These are phyloP conservation scores for Eragrostis tef DNA, from an alignment of 202 grass and related monocot genomes.

Conservation along the genomic window DNA sequence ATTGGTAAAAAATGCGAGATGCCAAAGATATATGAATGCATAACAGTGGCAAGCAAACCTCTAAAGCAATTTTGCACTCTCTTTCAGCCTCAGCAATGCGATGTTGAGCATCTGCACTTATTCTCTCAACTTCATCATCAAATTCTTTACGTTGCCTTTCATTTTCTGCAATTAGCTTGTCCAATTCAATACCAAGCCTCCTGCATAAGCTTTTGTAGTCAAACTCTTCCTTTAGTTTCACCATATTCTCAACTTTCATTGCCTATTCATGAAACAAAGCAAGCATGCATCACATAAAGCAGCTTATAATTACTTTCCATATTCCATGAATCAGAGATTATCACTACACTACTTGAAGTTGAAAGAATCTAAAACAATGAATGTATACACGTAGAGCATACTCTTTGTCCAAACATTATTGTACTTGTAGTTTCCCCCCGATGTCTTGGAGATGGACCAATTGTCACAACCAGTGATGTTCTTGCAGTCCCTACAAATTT, in stretches of 20 bases:
- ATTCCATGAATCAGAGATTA: slow-evolving; percentile 29
- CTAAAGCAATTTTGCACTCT: slow-evolving; percentile 66
- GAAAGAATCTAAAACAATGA: slow-evolving; percentile 32
- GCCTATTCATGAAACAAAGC: slow-evolving; percentile 64
- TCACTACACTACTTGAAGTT: slow-evolving; percentile 1
- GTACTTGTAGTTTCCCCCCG: slow-evolving; percentile 98
- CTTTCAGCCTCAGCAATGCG: slow-evolving; percentile 77
- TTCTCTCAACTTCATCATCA: slow-evolving; percentile 92
- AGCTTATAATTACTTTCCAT: slow-evolving; percentile 25
- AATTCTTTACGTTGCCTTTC: slow-evolving; percentile 90
- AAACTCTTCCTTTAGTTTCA: slow-evolving; percentile 99
- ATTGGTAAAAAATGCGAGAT: slow-evolving; percentile 3
- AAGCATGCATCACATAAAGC: slow-evolving; percentile 43
- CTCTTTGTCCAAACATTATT: slow-evolving; percentile 99
- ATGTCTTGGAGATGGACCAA: slow-evolving; percentile 96
- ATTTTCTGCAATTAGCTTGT: slow-evolving; percentile 95
- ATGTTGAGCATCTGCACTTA: slow-evolving; percentile 81
- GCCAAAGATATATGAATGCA: slow-evolving; percentile 2
- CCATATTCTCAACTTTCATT: slow-evolving; percentile 99
- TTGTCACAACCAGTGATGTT: slow-evolving; percentile 98
- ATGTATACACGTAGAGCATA: slow-evolving; percentile 53
- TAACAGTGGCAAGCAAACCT: slow-evolving; percentile 63
- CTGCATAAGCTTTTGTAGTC: slow-evolving; percentile 99
- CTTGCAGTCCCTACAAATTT: slow-evolving; percentile 86
- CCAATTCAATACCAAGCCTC: slow-evolving; percentile 93